Evolutionary conservation across 768 basidiomycete species (phyloP), one percentile per base, ranked within the genome.

Genomic region (Suillus cothurnatus): DNA sequence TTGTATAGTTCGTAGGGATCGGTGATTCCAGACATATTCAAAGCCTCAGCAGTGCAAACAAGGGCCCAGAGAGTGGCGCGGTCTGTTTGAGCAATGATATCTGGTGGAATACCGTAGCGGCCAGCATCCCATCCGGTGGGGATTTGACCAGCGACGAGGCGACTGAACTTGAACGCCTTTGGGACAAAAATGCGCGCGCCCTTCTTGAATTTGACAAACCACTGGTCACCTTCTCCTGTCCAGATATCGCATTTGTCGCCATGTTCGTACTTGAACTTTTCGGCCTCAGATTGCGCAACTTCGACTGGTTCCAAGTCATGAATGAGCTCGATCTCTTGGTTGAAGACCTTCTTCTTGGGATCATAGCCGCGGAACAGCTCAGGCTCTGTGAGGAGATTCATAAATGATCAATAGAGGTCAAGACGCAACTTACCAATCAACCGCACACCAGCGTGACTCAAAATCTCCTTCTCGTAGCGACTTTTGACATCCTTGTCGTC

Each of bases 1-100:
- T 99, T 89, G 84, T 99, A 99, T 2, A 99, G 82, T 77, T 99
- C 97, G 74, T 99, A 99, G 7, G 97, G 95, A 74, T 99, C 97
- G 28, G 94, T 97, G 78, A 99, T 91, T 70, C 97, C 97, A 21
- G 97, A 97, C 84, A 90, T 91, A 74, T 95, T 94, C 72, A 99
- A 88, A 26, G 97, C 96, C 77, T 99, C 97, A 17, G 96, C 93
- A 4, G 95, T 93, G 77, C 88, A 92, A 41, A 94, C 94, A 61
- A 99, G 83, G 15, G 97, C 93, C 97, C 97, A 99, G 12, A 99
- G 86, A 2, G 94, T 90, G 19, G 91, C 86, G 66, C 97, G 90
- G 74, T 99, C 97, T 39, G 91, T 93, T 77, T 98, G 97, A 41
- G 93, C 89, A 71, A 96, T 84, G 75, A 99, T 99, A 72, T 99